Evolutionary conservation across 495 filamentous ascomycete species (phyloP), one percentile per base, ranked within the genome.

Genomic region (Tuber calosporum): DNA sequence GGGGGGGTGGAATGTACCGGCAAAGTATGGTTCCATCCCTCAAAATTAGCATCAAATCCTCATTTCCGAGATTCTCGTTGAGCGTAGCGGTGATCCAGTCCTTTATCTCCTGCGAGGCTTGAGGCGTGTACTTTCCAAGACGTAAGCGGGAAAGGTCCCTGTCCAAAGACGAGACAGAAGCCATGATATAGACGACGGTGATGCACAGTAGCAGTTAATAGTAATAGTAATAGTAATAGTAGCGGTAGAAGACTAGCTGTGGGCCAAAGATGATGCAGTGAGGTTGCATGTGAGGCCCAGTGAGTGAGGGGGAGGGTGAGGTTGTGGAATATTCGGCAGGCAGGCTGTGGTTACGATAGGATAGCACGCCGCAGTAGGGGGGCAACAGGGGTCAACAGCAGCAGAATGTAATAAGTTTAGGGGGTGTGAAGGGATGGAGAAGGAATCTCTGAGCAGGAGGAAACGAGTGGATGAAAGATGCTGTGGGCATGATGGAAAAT

Each of bases 141-240:
- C 96, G 94, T 85, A 97, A 82, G 82, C 90, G 94, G 85, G 91
- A 91, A 89, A 99, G 86, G 86, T 99, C 96, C 82, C 93, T 93
- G 81, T 99, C 96, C 43, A 99, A 84, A 73, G 93, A 97, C 67
- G 92, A 87, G 13, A 98, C 96, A 48, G 96, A 97, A 75, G 96
- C 94, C 95, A 98, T 98, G 75, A 70, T 82, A 58, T n/a, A 34
- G 42, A 26, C 17, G 53, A 62, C 9, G 53, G 53, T 6, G 53
- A 30, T 62, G 53, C n/a, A 7, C 45, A 26, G 45, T 48, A 53
- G 41, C 41, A 17, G 41, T 2, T 6, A 39, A 8, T 20, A 5
- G 42, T 45, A 45, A 8, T 19, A 4, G n/a, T 15, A 30, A 11
- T 30, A 17, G 53, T 4, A 30, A n/a, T 30, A 30, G 2, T 13